phyloP scores from a whole-genome alignment of 2,329 filamentous ascomycete genomes.

The Fusarium zealandicum region DNA sequence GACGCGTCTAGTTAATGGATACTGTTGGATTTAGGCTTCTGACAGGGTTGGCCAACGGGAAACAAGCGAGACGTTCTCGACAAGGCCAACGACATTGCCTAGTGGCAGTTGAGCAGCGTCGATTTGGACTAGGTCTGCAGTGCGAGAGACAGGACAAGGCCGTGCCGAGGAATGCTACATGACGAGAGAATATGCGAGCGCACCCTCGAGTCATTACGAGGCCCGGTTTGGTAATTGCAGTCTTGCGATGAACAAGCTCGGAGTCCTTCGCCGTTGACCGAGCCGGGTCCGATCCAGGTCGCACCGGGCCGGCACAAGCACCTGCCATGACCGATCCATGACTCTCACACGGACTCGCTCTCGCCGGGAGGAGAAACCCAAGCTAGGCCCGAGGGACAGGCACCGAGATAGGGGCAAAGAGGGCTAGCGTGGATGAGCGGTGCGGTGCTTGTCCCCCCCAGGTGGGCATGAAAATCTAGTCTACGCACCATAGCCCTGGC shows the following conservation, averaged over 20 bases:
- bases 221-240: neutral
- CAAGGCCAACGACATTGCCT: neutral
- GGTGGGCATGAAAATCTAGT: conserved; percentile 24
- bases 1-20: conserved; percentile 10
- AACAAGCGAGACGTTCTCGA: conserved; percentile 10
- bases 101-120: conserved; percentile 1
- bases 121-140: neutral
- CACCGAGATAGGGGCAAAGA: conserved; percentile 25
- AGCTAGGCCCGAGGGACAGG: conserved; percentile 1
- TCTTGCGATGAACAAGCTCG: neutral
- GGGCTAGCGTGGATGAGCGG: neutral
- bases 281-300: conserved; percentile 1
- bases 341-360: conserved; percentile 4
- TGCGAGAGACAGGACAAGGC: too few species aligned
- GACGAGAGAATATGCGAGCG: neutral
- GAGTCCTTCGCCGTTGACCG: neutral
- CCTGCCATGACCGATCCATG: conserved; percentile 4
- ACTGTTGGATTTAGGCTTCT: neutral
- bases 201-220: neutral
- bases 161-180: too few species aligned
- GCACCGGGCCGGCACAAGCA: conserved; percentile 17
- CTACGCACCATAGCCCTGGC: conserved; percentile 22
- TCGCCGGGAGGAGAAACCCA: conserved; percentile 11
- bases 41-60: neutral
- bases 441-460: neutral